Conservation (phyloP, 2,329 filamentous ascomycete genomes). For the Neopestalotiopsis sp. region DNA sequence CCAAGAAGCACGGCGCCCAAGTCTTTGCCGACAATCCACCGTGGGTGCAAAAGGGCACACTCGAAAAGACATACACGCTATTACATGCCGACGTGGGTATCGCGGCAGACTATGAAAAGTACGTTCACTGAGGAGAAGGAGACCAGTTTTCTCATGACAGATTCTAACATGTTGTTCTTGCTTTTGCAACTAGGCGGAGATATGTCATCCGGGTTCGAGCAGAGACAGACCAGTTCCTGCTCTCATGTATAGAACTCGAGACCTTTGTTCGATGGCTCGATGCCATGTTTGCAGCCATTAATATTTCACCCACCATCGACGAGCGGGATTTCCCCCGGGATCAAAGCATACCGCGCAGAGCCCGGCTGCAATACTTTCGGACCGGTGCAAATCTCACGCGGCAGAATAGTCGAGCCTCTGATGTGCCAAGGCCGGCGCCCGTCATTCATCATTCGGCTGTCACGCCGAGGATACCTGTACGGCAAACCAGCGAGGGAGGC, state of each 20-base stretch:
- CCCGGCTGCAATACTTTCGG: constrained; percentile 56
- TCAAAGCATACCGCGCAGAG: constrained; percentile 64
- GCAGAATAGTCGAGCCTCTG: constrained; percentile 27
- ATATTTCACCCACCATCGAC: constrained; percentile 72
- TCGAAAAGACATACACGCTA: constrained; percentile 73
- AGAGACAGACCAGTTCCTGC: constrained; percentile 75
- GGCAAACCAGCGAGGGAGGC: constrained; percentile 16
- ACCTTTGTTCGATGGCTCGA: constrained; percentile 74
- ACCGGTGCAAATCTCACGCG: constrained; percentile 24
- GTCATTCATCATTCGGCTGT: constrained; percentile 20
- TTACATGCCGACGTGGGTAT: constrained; percentile 78
- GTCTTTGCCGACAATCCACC: constrained; percentile 55
- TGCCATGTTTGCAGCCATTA: constrained; percentile 72
- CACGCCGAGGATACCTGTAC: constrained; percentile 17
- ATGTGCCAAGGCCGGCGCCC: constrained; percentile 11
- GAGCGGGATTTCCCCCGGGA: constrained; percentile 69
- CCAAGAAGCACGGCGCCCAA: constrained; percentile 51
- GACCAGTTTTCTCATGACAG: neutral
- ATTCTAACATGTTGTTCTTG: constrained; percentile 19
- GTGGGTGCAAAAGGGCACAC: constrained; percentile 56
- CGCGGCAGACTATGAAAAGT: constrained; percentile 75
- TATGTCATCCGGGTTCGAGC: constrained; percentile 75
- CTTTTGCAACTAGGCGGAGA: constrained; percentile 48
- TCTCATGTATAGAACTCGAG: constrained; percentile 68
- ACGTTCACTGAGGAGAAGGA: constrained; percentile 33